These are phyloP conservation scores for Insectozyma bohioensis DNA, from an alignment of 1,139 yeast genomes.

Conservation along the genomic window DNA sequence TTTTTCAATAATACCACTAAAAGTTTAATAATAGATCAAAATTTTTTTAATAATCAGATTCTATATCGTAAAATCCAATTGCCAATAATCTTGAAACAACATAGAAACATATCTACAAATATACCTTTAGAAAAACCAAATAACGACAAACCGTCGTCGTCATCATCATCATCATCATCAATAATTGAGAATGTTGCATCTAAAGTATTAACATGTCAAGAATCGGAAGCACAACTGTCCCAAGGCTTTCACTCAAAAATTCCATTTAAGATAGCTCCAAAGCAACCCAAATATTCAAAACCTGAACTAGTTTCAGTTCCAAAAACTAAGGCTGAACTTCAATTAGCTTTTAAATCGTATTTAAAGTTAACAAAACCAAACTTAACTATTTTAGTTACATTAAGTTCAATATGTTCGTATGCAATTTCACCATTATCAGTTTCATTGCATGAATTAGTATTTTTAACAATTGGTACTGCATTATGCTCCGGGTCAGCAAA, in stretches of 20 bases:
- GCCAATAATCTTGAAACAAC: constrained; percentile 5
- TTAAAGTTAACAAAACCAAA: constrained; percentile 85
- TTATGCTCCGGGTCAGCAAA: constrained; percentile 92
- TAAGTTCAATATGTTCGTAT: constrained; percentile 90
- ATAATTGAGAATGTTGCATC: constrained; percentile 30
- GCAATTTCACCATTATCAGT: constrained; percentile 86
- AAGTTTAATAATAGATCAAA: constrained; percentile 30
- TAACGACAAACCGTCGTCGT: background rate
- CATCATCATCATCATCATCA: constrained; percentile 1
- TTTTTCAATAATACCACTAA: constrained; percentile 41
- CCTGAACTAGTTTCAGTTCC: constrained; percentile 14
- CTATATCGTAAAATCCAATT: constrained; percentile 14
- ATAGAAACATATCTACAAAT: constrained; percentile 1
- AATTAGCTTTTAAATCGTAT: constrained; percentile 54
- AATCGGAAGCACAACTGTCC: constrained; percentile 29
- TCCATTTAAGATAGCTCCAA: constrained; percentile 60
- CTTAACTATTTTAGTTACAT: constrained; percentile 80
- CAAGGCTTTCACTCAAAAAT: constrained; percentile 23
- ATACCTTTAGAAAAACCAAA: background rate
- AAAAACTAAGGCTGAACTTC: constrained; percentile 18
- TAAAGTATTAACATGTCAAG: constrained; percentile 42
- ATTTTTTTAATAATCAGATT: constrained; percentile 36
- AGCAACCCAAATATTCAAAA: constrained; percentile 19
- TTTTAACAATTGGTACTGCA: constrained; percentile 81
- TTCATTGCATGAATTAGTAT: constrained; percentile 65